A percentile compares a stretch with the other conserved stretches of the same genome.
Conservation (phyloP, 805 yeast genomes). For the Suhomyces canberraensis region DNA sequence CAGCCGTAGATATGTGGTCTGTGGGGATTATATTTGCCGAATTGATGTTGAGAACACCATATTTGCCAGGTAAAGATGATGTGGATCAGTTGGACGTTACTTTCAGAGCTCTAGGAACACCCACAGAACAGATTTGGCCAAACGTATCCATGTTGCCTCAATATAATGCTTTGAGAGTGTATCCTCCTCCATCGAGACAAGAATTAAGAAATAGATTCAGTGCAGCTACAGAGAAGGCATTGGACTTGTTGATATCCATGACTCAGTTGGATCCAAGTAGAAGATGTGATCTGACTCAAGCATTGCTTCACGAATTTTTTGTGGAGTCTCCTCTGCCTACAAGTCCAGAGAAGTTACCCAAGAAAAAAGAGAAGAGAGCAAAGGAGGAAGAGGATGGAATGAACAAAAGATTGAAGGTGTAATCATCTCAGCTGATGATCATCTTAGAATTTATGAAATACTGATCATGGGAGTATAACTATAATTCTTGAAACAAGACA, state of each 20-base stretch:
- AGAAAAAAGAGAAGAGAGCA: conserved; percentile 27
- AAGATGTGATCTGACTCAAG: conserved; percentile 62
- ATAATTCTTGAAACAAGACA: too few relatives aligned
- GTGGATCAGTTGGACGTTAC: conserved; percentile 89
- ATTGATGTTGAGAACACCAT: conserved; percentile 90
- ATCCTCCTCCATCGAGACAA: conserved; percentile 78
- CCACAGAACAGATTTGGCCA: conserved; percentile 90
- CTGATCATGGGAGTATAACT: too few relatives aligned
- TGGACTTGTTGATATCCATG: conserved; percentile 71
- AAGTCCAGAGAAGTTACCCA: conserved; percentile 61
- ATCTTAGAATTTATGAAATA: too few relatives aligned
- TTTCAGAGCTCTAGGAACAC: conserved; percentile 93
- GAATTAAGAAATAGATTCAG: conserved; percentile 81
- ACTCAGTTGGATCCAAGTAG: conserved; percentile 74
- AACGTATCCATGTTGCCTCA: conserved; percentile 76
- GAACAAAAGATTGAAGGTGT: conserved; percentile 19
- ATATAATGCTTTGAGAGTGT: conserved; percentile 68
- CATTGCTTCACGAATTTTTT: conserved; percentile 67
- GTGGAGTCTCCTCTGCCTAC: conserved; percentile 74
- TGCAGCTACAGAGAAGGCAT: conserved; percentile 85
- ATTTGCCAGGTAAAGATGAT: conserved; percentile 90
- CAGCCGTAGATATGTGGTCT: conserved; percentile 45
- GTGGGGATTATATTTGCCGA: conserved; percentile 81
- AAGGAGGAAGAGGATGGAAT: conserved; percentile 16
- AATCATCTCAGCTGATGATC: too few relatives aligned